phyloP scores from a whole-genome alignment of 2,329 filamentous ascomycete species.

The Pseudogymnoascus sp. region DNA sequence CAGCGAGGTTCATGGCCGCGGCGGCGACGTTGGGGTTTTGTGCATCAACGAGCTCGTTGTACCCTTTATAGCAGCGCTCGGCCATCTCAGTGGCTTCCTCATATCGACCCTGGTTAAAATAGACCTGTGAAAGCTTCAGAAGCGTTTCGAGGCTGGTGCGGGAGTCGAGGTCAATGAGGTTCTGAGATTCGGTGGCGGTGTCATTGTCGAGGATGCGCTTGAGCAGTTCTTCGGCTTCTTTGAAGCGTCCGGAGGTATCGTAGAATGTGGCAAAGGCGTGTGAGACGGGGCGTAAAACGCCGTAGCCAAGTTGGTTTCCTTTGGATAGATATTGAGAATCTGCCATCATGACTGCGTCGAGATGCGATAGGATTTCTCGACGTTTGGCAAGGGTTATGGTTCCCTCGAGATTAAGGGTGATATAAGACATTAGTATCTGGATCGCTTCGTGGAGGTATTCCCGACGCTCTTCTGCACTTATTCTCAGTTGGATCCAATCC shows the following conservation, averaged over 20 bases:
- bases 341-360: background rate
- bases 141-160: background rate
- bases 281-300: background rate
- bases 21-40: background rate
- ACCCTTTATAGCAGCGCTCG: background rate
- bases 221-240: background rate
- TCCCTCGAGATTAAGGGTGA: background rate
- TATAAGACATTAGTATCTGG: background rate
- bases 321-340: background rate
- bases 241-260: background rate
- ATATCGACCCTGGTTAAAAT: conserved; percentile 10
- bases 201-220: conserved; percentile 2
- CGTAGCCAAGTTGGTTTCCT: background rate
- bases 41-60: background rate
- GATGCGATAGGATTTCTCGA: background rate
- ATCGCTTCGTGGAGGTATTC: conserved; percentile 8
- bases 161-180: conserved; percentile 11
- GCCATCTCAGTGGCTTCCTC: conserved; percentile 9
- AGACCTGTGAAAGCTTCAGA: background rate
- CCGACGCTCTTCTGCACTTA: background rate
- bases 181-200: background rate
- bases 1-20: background rate
- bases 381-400: background rate
- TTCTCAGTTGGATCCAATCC: conserved; percentile 19
- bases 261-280: background rate